Conservation (phyloP, 176 grass and related monocot genomes). For the Poa pratensis region DNA sequence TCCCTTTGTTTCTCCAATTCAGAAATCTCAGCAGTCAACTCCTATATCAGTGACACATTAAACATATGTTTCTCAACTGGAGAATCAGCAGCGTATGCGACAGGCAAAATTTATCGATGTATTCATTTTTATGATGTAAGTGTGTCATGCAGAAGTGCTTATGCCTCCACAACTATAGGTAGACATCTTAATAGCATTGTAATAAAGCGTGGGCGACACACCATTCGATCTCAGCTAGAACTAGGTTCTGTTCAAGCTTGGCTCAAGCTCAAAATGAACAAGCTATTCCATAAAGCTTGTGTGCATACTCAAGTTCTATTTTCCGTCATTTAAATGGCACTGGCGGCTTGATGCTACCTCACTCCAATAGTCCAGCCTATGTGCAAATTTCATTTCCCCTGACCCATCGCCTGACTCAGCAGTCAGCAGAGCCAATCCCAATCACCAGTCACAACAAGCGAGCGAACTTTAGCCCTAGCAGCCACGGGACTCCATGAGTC, state of each 20-base stretch:
- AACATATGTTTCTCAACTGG: conserved; percentile 11
- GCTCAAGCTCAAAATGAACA: conserved; percentile 5
- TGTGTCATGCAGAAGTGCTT: conserved; percentile 2
- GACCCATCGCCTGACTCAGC: background rate
- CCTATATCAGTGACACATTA: conserved; percentile 55
- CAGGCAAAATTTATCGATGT: background rate
- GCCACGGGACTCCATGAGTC: background rate
- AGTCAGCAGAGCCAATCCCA: background rate
- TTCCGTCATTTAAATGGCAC: background rate
- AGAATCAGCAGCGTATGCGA: conserved; percentile 1
- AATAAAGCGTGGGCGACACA: background rate
- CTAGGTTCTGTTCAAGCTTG: background rate
- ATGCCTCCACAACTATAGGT: conserved; percentile 5
- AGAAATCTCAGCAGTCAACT: conserved; percentile 81
- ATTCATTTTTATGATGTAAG: conserved; percentile 42
- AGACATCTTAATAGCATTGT: conserved; percentile 19
- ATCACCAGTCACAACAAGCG: background rate
- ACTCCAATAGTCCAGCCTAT: background rate
- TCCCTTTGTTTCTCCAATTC: conserved; percentile 92
- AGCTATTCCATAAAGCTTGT: background rate
- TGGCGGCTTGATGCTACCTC: background rate
- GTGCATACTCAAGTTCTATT: background rate
- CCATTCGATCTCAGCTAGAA: background rate
- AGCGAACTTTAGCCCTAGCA: background rate
- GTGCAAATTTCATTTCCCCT: background rate